Evolutionary conservation across 2,329 filamentous ascomycete genomes (phyloP).

Genomic region (Plenodomus tracheiphilus): DNA sequence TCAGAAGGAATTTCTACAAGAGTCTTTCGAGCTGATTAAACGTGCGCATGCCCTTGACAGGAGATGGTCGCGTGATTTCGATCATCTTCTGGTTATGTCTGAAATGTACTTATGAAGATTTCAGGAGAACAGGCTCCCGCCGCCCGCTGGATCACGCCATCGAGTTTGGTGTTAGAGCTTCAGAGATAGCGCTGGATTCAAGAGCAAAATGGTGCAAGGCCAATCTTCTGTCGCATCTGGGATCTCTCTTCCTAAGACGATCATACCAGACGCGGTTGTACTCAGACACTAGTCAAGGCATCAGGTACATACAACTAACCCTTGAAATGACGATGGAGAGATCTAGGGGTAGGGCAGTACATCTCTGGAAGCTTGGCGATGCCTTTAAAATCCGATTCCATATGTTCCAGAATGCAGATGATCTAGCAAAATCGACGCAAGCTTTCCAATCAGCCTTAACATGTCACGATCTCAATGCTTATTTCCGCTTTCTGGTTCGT

Average conservation of each 20-base stretch:
- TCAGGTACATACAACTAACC: conserved; percentile 3
- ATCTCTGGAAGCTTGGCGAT: conserved; percentile 2
- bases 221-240: conserved; percentile 1
- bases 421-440: conserved; percentile 4
- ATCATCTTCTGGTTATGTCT: conserved; percentile 3
- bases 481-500: conserved; percentile 3
- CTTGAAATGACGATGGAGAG: conserved; percentile 1
- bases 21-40: conserved; percentile 3
- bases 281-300: conserved; percentile 3
- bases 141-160: conserved; percentile 1
- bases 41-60: conserved; percentile 2
- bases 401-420: conserved; percentile 1
- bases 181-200: conserved; percentile 2
- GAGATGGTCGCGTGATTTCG: conserved; percentile 3
- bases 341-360: conserved; percentile 2
- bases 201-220: conserved; percentile 3
- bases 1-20: conserved; percentile 3
- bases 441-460: conserved; percentile 2
- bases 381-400: conserved; percentile 3
- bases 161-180: conserved; percentile 3
- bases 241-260: conserved; percentile 3
- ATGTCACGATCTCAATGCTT: conserved; percentile 3
- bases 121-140: conserved; percentile 3
- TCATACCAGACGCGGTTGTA: conserved; percentile 3
- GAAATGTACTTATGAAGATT: conserved; percentile 3